Conservation (phyloP, 2,329 filamentous ascomycete genomes). For the Neospermospora avenae region DNA sequence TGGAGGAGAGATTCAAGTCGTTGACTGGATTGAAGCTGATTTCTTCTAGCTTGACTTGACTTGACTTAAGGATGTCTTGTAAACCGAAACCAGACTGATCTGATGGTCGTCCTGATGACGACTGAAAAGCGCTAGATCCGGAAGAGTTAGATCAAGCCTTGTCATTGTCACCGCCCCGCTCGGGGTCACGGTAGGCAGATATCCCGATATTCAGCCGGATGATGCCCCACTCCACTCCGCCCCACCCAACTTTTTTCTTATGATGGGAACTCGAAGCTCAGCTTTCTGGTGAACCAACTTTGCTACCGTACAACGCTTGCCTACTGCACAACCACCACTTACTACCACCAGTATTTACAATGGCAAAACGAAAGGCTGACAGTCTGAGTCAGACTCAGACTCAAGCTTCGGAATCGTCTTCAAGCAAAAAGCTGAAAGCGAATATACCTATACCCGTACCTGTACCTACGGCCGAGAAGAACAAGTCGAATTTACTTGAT, state of each 20-base stretch:
- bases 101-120: neutral
- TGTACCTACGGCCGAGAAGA: constrained; percentile 9
- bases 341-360: constrained; percentile 17
- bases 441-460: constrained; percentile 3
- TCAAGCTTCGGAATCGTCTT: constrained; percentile 16
- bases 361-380: constrained; percentile 37
- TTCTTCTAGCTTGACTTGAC: too few relatives aligned
- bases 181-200: too few relatives aligned
- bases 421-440: constrained; percentile 33
- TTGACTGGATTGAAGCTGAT: too few relatives aligned
- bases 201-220: neutral
- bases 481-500: constrained; percentile 43
- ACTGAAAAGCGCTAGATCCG: neutral
- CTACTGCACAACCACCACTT: too few relatives aligned
- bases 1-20: too few relatives aligned
- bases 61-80: too few relatives aligned
- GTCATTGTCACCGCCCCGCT: too few relatives aligned
- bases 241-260: neutral
- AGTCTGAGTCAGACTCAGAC: constrained; percentile 21
- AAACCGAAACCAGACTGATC: too few relatives aligned
- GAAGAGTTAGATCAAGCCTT: neutral
- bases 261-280: neutral
- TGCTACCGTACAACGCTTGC: too few relatives aligned
- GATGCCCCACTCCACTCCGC: neutral
- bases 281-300: neutral